Percentiles rank a stretch among this genome's conserved stretches.
Conservation (phyloP, 495 filamentous ascomycete species). For the Beverwykella pulmonaria region DNA sequence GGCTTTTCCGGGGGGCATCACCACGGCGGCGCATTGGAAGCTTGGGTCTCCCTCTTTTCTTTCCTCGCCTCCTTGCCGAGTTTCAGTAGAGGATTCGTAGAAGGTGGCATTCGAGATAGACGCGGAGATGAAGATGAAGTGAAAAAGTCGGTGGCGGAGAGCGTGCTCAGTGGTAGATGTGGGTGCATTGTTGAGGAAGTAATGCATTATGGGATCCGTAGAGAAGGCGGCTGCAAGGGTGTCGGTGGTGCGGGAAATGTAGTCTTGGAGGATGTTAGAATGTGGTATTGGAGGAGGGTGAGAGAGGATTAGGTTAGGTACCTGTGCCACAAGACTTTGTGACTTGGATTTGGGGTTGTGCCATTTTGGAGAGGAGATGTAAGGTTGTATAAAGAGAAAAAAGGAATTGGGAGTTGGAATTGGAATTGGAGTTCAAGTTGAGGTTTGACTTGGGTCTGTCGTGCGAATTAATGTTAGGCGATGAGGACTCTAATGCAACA, state of each 20-base stretch:
- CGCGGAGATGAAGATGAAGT: not conserved
- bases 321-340: not conserved
- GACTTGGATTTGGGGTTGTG: not conserved
- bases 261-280: not conserved
- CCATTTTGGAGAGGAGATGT: not conserved
- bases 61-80: not conserved
- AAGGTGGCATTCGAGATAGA: not conserved
- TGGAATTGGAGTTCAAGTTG: not conserved
- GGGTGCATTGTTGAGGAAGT: not conserved
- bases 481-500: no score
- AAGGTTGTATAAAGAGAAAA: not conserved
- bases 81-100: not conserved
- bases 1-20: not conserved
- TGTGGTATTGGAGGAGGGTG: not conserved
- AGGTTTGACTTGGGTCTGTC: no score
- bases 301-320: not conserved
- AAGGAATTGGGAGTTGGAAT: no score
- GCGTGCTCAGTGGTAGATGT: not conserved
- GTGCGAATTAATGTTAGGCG: no score
- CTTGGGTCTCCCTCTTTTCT: not conserved
- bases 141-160: not conserved
- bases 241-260: not conserved
- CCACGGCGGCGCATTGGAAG: conserved; percentile 2
- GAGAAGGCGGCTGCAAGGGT: conserved; percentile 1
- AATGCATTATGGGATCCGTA: not conserved